phyloP scores from a whole-genome alignment of 345 rosid species.

The Eucalyptus coolabah region DNA sequence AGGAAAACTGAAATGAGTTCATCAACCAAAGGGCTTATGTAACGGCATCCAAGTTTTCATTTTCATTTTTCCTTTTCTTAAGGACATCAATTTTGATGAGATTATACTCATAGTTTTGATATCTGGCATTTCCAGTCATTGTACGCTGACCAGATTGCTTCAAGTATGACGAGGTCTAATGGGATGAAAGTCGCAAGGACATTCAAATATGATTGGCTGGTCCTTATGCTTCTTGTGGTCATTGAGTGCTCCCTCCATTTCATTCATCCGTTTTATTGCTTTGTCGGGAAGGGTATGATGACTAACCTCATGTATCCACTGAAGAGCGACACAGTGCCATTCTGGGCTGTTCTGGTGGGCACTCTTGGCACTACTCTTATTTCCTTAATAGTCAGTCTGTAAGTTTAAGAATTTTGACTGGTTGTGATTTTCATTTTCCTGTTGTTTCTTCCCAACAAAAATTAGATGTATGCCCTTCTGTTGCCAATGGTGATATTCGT shows the following conservation, averaged over 20 bases:
- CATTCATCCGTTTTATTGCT: slow-evolving; percentile 76
- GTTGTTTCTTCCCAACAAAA: background rate
- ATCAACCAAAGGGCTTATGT: background rate
- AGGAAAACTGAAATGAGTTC: background rate
- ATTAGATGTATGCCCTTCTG: slow-evolving; percentile 46
- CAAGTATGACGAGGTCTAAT: slow-evolving; percentile 46
- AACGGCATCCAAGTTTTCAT: background rate
- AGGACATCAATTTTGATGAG: background rate
- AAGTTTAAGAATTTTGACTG: background rate
- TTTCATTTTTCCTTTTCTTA: background rate
- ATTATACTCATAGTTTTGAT: background rate
- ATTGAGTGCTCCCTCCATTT: slow-evolving; percentile 22
- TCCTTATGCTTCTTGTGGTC: slow-evolving; percentile 45
- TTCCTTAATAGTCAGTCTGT: background rate
- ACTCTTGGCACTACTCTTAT: background rate
- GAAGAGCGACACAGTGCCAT: slow-evolving; percentile 60
- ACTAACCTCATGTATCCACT: slow-evolving; percentile 74
- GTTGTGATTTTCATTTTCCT: background rate
- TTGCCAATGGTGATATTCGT: slow-evolving; percentile 59
- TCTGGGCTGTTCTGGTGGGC: slow-evolving; percentile 75
- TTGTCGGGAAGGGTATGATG: slow-evolving; percentile 92
- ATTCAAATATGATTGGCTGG: slow-evolving; percentile 72
- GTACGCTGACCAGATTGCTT: background rate
- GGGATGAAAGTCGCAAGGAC: slow-evolving; percentile 43
- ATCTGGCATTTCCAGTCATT: background rate